Base-by-base conservation (phyloP, 805 yeast genomes). In the Lipomyces anomalus region DNA sequence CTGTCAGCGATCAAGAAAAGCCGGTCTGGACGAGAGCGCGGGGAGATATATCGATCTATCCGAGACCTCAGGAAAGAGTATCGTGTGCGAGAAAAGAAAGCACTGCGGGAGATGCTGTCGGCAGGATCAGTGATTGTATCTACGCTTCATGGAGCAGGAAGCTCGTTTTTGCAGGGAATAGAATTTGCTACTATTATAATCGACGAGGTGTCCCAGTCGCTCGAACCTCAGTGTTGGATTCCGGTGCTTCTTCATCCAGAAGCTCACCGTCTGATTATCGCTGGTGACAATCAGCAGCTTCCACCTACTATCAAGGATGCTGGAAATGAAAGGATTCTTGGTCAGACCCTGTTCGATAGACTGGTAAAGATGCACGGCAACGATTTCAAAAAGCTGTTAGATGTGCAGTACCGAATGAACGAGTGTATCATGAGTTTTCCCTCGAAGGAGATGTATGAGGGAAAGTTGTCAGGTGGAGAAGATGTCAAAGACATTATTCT, bases 151-250 rank as follows among this genome's bases (percentile, higher is more conserved):
- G 95, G 96, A 69, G 70, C 75, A 2, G 33, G 55, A 52, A 29
- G 63, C 61, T 1, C 54, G 47, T 1, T 60, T 65, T 3, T 61
- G 64, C 26, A 64, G 64, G 22, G 60, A 79, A 9, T 54, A 13
- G 48, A 48, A 26, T 86, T 90, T 59, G 86, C 85, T 53, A 79
- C 95, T 0, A 70, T 90, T 26, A 84, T 92, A 9, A 89, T 90
- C 29, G 98, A 90, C 65, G 98, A 90, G 64, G 96, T 90, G 0
- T 87, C 97, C 0, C 98, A 90, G 63, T 75, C 96, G 7, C 66
- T 90, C 44, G 96, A 90, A 59, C 95, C 97, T 1, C 95, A 90
- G 55, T 88, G 97, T 58, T 89, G 97, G 97, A 88, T 90, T 21
- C 97, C 98, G 0, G 50, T 92, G 4, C 70, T 87, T 3, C 74